Conservation (phyloP, 108 stramenopile species). For the Bacterosira constricta region DNA sequence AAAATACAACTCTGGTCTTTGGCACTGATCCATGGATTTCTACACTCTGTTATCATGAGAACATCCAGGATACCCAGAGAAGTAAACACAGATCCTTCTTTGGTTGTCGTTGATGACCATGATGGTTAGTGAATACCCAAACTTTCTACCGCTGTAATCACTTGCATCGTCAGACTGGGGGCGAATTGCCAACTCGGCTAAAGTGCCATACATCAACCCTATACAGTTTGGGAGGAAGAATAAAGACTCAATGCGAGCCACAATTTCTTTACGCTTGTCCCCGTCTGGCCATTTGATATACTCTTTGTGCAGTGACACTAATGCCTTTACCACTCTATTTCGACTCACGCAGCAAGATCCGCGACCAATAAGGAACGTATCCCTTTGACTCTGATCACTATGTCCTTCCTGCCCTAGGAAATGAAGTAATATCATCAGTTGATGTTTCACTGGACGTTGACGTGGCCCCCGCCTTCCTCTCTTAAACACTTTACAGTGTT, state of each 20-base stretch:
- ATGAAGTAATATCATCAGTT: too few relatives aligned
- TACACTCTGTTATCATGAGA: slow-evolving; percentile 4
- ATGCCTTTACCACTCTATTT: slow-evolving; percentile 6
- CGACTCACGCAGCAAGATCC: not conserved
- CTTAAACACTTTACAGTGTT: slow-evolving; percentile 28
- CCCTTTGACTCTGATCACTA: not conserved
- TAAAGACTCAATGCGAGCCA: not conserved
- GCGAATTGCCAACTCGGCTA: slow-evolving; percentile 14
- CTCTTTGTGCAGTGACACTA: not conserved
- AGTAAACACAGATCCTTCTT: slow-evolving; percentile 7
- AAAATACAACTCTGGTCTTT: not conserved
- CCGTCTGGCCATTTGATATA: slow-evolving; percentile 35
- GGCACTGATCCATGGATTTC: not conserved
- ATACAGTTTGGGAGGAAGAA: slow-evolving; percentile 34
- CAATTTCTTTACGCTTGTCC: slow-evolving; percentile 25
- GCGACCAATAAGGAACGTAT: not conserved
- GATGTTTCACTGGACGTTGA: slow-evolving; percentile 19
- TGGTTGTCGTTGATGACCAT: slow-evolving; percentile 35
- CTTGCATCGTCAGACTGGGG: slow-evolving; percentile 22
- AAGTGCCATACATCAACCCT: slow-evolving; percentile 36
- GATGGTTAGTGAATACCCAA: slow-evolving; percentile 14
- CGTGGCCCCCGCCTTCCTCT: not conserved
- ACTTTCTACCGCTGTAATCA: slow-evolving; percentile 34
- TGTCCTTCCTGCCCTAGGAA: slow-evolving; percentile 21
- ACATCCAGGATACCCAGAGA: slow-evolving; percentile 3